These are phyloP conservation scores for Bondarzewia mesenterica DNA, from an alignment of 1,284 basidiomycete species.

Conservation along the genomic window DNA sequence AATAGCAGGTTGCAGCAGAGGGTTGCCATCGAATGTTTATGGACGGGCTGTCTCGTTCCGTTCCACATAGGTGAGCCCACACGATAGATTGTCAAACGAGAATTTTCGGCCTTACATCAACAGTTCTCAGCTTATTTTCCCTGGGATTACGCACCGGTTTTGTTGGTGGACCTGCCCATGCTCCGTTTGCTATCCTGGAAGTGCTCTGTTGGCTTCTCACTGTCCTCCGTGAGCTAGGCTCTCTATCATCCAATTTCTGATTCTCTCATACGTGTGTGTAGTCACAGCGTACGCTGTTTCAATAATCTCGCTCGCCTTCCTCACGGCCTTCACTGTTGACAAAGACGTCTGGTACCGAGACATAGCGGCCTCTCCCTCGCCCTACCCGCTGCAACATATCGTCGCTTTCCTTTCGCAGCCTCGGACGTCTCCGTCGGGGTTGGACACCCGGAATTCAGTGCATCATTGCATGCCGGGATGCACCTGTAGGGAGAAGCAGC, in stretches of 20 bases:
- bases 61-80: conserved; percentile 9
- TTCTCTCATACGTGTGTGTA: neutral
- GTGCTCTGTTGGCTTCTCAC: conserved; percentile 12
- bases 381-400: conserved; percentile 10
- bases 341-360: conserved; percentile 15
- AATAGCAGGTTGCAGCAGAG: conserved; percentile 1
- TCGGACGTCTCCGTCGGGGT: neutral
- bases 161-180: neutral
- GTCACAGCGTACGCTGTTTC: conserved; percentile 9
- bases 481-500: conserved; percentile 10
- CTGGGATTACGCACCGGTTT: conserved; percentile 3
- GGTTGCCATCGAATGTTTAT: conserved; percentile 14
- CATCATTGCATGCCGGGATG: conserved; percentile 12
- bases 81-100: neutral
- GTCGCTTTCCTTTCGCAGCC: conserved; percentile 1
- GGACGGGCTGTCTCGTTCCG: conserved; percentile 11
- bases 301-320: conserved; percentile 6
- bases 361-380: conserved; percentile 12
- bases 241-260: neutral
- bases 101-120: neutral
- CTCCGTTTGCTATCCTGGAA: conserved; percentile 9
- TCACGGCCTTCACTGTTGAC: conserved; percentile 11
- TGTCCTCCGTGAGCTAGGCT: conserved; percentile 7
- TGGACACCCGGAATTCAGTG: neutral
- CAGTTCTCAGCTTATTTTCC: conserved; percentile 11